phyloP scores from a whole-genome alignment of 2,329 filamentous ascomycete genomes.

The Thermothelomyces thermophilus region DNA sequence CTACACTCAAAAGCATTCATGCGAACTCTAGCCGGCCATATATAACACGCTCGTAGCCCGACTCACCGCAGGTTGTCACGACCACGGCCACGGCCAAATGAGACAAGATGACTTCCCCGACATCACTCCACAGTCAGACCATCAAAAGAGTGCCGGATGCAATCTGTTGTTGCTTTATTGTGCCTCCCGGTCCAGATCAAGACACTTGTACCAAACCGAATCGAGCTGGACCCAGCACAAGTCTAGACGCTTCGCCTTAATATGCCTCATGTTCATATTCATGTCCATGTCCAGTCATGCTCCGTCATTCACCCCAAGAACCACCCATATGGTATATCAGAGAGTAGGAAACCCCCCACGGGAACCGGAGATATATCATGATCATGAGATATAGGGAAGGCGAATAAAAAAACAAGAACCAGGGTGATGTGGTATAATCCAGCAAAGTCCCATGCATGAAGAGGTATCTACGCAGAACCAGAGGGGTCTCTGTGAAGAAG shows the following conservation, averaged over 20 bases:
- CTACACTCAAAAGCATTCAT: no score
- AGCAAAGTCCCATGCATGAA: slow-evolving; percentile 8
- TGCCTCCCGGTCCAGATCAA: no score
- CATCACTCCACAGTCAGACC: no score
- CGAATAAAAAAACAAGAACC: not conserved
- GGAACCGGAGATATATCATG: not conserved
- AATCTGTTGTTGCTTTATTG: no score
- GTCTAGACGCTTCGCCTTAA: not conserved
- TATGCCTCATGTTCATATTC: not conserved
- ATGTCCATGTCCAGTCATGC: not conserved
- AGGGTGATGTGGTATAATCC: not conserved
- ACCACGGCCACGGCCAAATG: no score
- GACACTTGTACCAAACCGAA: no score
- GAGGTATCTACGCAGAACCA: slow-evolving; percentile 14
- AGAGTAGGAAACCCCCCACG: not conserved
- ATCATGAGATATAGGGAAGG: not conserved
- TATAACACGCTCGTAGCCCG: no score
- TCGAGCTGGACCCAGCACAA: no score
- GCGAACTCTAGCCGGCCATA: no score
- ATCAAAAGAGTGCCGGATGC: no score
- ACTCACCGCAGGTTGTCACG: no score
- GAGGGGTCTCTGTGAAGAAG: not conserved
- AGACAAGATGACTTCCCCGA: no score
- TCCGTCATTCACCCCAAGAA: not conserved
- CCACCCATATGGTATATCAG: not conserved